Percentiles rank a stretch among this genome's conserved stretches.
These are phyloP conservation scores for Babesia sp. DNA, from an alignment of 169 alveolate genomes.

Conservation along the genomic window DNA sequence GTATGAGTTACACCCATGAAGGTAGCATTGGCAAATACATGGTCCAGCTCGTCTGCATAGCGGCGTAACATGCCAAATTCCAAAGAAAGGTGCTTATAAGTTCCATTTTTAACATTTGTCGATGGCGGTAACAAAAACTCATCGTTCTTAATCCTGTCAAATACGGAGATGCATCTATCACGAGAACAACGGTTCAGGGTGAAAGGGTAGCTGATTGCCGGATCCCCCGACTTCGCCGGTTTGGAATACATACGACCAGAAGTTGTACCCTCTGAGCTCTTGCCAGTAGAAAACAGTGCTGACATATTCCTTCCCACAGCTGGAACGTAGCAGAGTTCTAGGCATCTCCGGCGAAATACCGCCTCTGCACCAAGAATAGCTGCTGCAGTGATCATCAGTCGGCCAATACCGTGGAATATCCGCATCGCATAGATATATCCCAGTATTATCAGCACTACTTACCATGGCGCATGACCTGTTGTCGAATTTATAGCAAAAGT, in stretches of 20 bases:
- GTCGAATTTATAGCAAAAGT: constrained; percentile 18
- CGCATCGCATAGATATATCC: neutral
- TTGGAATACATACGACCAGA: no score
- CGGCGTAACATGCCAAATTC: constrained; percentile 24
- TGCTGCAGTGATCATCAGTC: neutral
- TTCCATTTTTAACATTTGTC: neutral
- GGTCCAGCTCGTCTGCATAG: constrained; percentile 47
- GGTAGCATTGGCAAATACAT: constrained; percentile 40
- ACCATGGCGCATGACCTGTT: neutral
- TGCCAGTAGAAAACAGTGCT: no score
- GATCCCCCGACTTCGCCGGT: no score
- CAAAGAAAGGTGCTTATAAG: neutral
- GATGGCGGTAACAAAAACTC: constrained; percentile 3
- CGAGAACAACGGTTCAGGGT: neutral
- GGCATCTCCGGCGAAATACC: neutral
- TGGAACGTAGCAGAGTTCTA: neutral
- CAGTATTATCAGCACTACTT: neutral
- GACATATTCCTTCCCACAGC: neutral
- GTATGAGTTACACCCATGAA: constrained; percentile 48
- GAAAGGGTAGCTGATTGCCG: neutral
- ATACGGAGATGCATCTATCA: constrained; percentile 22
- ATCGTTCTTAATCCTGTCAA: constrained; percentile 27
- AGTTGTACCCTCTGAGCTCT: no score
- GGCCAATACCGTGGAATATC: neutral
- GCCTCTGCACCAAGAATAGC: neutral